These are phyloP conservation scores for Cutaneotrichosporon curvatum DNA, from an alignment of 1,284 basidiomycete species.

Conservation along the genomic window DNA sequence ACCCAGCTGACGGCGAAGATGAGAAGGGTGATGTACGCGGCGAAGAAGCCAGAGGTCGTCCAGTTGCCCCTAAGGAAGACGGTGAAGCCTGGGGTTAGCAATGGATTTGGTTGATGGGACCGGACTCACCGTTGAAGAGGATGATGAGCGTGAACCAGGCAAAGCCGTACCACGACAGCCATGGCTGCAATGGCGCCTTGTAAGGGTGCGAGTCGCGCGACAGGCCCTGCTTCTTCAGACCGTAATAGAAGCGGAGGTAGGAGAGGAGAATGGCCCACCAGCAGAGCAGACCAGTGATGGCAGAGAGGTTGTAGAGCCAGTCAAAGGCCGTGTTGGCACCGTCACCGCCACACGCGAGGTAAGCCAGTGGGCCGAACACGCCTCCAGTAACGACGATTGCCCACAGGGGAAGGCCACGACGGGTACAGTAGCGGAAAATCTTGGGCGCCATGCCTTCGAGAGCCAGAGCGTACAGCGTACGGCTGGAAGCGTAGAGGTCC, in stretches of 20 bases:
- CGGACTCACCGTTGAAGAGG: slow-evolving; percentile 19
- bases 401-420: slow-evolving; percentile 61
- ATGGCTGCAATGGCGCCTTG: slow-evolving; percentile 42
- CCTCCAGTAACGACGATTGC: slow-evolving; percentile 53
- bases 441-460: slow-evolving; percentile 62
- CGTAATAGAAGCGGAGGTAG: slow-evolving; percentile 66
- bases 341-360: slow-evolving; percentile 48
- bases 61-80: slow-evolving; percentile 59
- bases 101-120: slow-evolving; percentile 8
- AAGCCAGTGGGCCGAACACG: slow-evolving; percentile 51
- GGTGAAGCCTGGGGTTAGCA: slow-evolving; percentile 49
- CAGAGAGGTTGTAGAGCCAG: slow-evolving; percentile 61
- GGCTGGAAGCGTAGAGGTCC: slow-evolving; percentile 69
- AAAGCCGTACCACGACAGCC: slow-evolving; percentile 18
- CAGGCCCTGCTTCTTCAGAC: slow-evolving; percentile 55
- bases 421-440: slow-evolving; percentile 51
- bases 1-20: slow-evolving; percentile 51
- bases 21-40: slow-evolving; percentile 44
- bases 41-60: slow-evolving; percentile 38
- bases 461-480: slow-evolving; percentile 74
- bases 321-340: slow-evolving; percentile 46
- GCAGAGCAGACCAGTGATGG: slow-evolving; percentile 61
- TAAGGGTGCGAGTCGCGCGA: slow-evolving; percentile 53
- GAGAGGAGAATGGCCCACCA: slow-evolving; percentile 65
- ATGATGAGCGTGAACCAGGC: slow-evolving; percentile 37